Evolutionary conservation across 345 rosid species (phyloP), one percentile per base, ranked within the genome.

Genomic region (Eucalyptus pauciflora): DNA sequence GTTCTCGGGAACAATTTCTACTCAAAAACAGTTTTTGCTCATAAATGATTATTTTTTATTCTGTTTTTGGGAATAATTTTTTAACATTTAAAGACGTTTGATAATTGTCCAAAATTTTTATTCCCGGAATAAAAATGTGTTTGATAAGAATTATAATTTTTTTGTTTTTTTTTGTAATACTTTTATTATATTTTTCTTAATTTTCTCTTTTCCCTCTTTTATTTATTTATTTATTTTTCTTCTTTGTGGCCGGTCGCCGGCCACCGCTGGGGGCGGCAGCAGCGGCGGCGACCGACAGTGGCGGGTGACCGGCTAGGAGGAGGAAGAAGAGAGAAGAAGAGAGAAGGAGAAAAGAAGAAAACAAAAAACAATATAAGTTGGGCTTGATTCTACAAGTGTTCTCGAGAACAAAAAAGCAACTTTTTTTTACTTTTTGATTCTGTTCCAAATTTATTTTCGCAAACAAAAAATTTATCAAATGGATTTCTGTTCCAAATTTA

Each of bases 11-110:
- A 50, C 3, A 50, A 50, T 0, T 50, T 50, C 0, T 50, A 14
- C 7, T 50, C 3, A 3, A 0, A 0, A 50, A 50, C 0, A 50
- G 15, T 50, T 50, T 15, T 50, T 50, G 7, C 7, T 15, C 3
- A 5, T 0, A 50, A 5, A 50, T 50, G 7, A 50, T 50, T 50
- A 0, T 50, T 15, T 50, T 0, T 50, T 15, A 50, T 50, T 50
- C 0, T 50, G 3, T 14, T 50, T 50, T 0, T 50, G 0, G 7
- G 52, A 50, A 50, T 50, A 50, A 50, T 15, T 6, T 15, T 0
- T 50, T 4, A 0, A 0, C 52, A 5, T 50, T 14, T 50, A 50
- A 50, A 50, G 3, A 15, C 1, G 2, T 50, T 50, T 50, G 1
- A 6, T 14, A 50, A 5, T 0, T 2, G 1, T 0, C 0, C 7